These are phyloP conservation scores for Centaurea solstitialis DNA, from an alignment of 129 eudicot species.

Conservation along the genomic window DNA sequence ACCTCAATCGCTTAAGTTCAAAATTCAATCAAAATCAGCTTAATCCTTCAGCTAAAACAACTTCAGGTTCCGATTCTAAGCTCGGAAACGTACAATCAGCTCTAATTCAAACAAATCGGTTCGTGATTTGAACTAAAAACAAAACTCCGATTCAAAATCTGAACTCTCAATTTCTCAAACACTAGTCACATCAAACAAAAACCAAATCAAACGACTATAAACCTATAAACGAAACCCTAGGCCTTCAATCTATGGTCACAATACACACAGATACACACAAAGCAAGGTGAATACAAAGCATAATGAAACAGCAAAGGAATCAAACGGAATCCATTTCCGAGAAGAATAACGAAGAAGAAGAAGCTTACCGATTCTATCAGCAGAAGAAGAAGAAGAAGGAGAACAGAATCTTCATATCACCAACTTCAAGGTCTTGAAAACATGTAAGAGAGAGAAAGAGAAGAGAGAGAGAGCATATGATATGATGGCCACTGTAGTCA, in stretches of 20 bases:
- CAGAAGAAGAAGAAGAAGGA: conserved; percentile 24
- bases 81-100: conserved; percentile 17
- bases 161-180: not conserved
- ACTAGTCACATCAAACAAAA: not conserved
- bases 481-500: conserved; percentile 29
- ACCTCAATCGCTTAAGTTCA: conserved; percentile 11
- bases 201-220: conserved; percentile 9
- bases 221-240: conserved; percentile 16
- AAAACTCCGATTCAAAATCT: conserved; percentile 9
- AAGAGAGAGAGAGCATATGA: conserved; percentile 11
- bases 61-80: conserved; percentile 1
- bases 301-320: conserved; percentile 14
- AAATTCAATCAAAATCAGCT: conserved; percentile 5
- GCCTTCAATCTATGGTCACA: not conserved
- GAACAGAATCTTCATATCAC: conserved; percentile 34
- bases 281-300: conserved; percentile 8
- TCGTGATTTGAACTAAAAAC: not conserved
- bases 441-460: not conserved
- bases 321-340: conserved; percentile 6
- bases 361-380: conserved; percentile 25
- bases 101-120: conserved; percentile 16
- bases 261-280: not conserved
- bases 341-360: conserved; percentile 5
- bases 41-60: conserved; percentile 1
- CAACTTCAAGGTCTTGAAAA: conserved; percentile 30